Conservation (phyloP, 192 early-diverging fungal species). For the Coemansia sp. region DNA sequence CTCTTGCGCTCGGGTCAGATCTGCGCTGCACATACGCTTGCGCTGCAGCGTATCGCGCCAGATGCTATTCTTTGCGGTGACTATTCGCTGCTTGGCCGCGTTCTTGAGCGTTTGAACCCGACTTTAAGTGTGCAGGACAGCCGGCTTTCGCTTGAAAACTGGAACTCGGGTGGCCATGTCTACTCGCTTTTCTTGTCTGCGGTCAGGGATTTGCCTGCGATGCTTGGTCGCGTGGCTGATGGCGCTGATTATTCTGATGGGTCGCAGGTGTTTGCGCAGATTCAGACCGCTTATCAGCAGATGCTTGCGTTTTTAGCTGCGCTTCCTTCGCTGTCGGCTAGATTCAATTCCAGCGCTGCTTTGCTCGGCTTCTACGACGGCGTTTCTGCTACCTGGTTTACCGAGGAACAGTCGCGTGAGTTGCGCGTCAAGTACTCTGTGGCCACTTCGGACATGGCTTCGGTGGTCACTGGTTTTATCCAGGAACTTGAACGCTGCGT, state of each 20-base stretch:
- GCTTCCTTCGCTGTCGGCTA: slow-evolving; percentile 27
- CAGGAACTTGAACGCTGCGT: slow-evolving; percentile 19
- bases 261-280: slow-evolving; percentile 1
- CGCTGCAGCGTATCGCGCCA: slow-evolving; percentile 61
- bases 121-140: background rate
- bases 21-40: slow-evolving; percentile 54
- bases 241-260: background rate
- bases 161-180: slow-evolving; percentile 13
- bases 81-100: slow-evolving; percentile 31
- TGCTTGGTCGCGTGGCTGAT: slow-evolving; percentile 22
- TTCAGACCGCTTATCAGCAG: slow-evolving; percentile 16
- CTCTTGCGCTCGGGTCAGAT: slow-evolving; percentile 53
- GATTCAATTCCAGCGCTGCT: slow-evolving; percentile 10
- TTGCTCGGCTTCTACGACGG: slow-evolving; percentile 30
- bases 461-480: slow-evolving; percentile 26
- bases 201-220: slow-evolving; percentile 29
- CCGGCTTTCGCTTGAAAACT: slow-evolving; percentile 12
- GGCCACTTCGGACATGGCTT: slow-evolving; percentile 41
- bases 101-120: slow-evolving; percentile 48
- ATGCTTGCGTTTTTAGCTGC: slow-evolving; percentile 33
- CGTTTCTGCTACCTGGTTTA: slow-evolving; percentile 21
- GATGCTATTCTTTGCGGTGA: slow-evolving; percentile 56
- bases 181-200: slow-evolving; percentile 28
- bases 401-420: slow-evolving; percentile 19
- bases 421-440: slow-evolving; percentile 45